Base-by-base conservation (phyloP, 805 yeast species). In the Saccharomycopsis fibuligera region DNA sequence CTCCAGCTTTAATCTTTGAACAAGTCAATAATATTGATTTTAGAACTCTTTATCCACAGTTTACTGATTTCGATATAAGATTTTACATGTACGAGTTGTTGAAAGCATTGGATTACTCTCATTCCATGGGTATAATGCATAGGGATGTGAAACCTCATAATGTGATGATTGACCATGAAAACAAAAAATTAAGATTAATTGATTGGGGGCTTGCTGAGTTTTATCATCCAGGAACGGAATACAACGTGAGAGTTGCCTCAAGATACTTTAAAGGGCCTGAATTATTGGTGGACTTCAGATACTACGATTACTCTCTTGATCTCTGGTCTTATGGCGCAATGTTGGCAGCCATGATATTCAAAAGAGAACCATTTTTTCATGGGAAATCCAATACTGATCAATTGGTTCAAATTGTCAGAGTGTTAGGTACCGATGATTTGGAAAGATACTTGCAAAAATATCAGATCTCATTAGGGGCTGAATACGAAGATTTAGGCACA, bases 191-290 rank as follows among this genome's bases (percentile, higher is more conserved):
- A 60, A 75, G 91, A 58, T 75, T 89, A 48, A 89, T 89, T 55
- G 96, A 89, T 68, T 89, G 96, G 96, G 96, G 96, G 14, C 68
- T 89, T 53, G 96, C 96, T 5, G 96, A 89, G 63, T 89, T 86
- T 61, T 89, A 89, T 65, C 96, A 89, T 62, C 83, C 85, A 2
- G 93, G 91, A 4, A 85, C 84, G 44, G 95, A 87, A 57, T 89
- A 86, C 67, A 89, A 89, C 60, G 96, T 87, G 21, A 75, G 96
- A 53, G 96, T 89, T 31, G 96, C 96, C 0, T 84, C 95, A 4
- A 76, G 96, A 52, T 88, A 86, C 66, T 88, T 83, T 67, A 89
- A 89, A 68, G 96, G 95, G 8, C 96, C 96, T 1, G 96, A 89
- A 67, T 70, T 89, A 56, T 72, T 89, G 50, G 87, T 89, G 8